Base-by-base conservation (phyloP, 1,139 yeast species). In the Kurtzmaniella quercitrusa region DNA sequence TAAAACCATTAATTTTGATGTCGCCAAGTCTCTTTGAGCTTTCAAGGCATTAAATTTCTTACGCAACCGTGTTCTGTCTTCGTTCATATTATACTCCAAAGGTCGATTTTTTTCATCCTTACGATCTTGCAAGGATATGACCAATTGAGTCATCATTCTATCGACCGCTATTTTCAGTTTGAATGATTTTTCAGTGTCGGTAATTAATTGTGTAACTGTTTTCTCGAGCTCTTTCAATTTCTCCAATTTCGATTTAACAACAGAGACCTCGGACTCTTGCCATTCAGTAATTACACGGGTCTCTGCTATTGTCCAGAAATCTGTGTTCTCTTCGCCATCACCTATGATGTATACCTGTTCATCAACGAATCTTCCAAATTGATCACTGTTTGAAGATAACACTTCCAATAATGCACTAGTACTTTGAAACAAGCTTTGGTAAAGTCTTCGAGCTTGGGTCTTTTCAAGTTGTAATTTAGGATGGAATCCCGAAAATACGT, bases 1-100 rank as follows among this genome's bases (percentile, higher is more conserved):
- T 9, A 63, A 45, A 2, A 67, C 63, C 54, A 63, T 56, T 49
- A 64, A 48, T 33, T 47, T 38, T 11, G 16, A 17, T n/a, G 48
- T 36, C 7, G 54, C 45, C 12, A 61, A 41, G 26, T 55, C 45
- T 22, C 55, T 52, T 45, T 59, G 59, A 9, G 56, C 45, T 38
- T 36, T 51, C 45, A 7, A 61, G 50, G 5, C 45, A 42, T 2
- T 42, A 15, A 60, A 44, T 41, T 61, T 61, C 17, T 35, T 43
- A 9, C 66, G 52, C 14, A 64, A 39, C 7, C 42, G 46, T 1
- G 33, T 51, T 32, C 23, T 19, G n/a, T n/a, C 23, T 12, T 17
- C 15, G 6, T 19, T 34, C 37, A 34, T 34, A 19, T 46, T 55
- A 26, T 54, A 47, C 41, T 60, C 66, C 20, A 64, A 51, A 12